Percentiles rank a stretch among this genome's conserved stretches.
Conservation (phyloP, 805 yeast genomes). For the Pichia gijzeniarum region DNA sequence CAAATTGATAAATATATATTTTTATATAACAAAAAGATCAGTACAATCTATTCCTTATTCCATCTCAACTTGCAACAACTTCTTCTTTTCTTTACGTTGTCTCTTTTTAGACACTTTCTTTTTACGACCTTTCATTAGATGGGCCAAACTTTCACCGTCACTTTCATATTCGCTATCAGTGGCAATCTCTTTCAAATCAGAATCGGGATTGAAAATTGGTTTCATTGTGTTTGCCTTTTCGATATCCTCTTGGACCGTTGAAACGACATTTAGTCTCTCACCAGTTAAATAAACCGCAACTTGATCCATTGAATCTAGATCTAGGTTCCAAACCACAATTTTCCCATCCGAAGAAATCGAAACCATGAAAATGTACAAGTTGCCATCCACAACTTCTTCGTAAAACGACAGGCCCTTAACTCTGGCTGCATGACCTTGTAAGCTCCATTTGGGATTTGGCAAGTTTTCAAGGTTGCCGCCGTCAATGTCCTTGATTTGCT, state of each 20-base stretch:
- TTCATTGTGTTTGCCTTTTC: constrained; percentile 71
- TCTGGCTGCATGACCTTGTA: constrained; percentile 80
- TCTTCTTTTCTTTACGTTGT: constrained; percentile 36
- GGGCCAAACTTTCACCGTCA: constrained; percentile 60
- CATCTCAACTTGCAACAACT: constrained; percentile 45
- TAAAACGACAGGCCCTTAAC: constrained; percentile 69
- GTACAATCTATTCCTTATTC: constrained; percentile 36
- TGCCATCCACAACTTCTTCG: constrained; percentile 31
- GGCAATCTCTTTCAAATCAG: constrained; percentile 32
- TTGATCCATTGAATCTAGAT: constrained; percentile 49
- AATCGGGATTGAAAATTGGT: constrained; percentile 33
- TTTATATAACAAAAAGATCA: background rate
- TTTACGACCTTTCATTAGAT: constrained; percentile 47
- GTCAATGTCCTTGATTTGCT: constrained; percentile 21
- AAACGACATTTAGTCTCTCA: constrained; percentile 84
- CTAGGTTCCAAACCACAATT: constrained; percentile 83
- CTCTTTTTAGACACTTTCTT: constrained; percentile 33
- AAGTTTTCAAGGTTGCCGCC: constrained; percentile 21
- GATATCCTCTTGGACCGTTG: constrained; percentile 66
- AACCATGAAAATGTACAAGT: constrained; percentile 41
- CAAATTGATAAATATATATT: background rate
- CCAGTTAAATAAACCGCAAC: constrained; percentile 87
- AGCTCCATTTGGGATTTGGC: constrained; percentile 44
- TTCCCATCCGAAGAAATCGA: constrained; percentile 92
- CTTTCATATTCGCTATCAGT: constrained; percentile 73